These are phyloP conservation scores for Puccinellia tenuiflora DNA, from an alignment of 176 grass and related monocot species.

Conservation along the genomic window DNA sequence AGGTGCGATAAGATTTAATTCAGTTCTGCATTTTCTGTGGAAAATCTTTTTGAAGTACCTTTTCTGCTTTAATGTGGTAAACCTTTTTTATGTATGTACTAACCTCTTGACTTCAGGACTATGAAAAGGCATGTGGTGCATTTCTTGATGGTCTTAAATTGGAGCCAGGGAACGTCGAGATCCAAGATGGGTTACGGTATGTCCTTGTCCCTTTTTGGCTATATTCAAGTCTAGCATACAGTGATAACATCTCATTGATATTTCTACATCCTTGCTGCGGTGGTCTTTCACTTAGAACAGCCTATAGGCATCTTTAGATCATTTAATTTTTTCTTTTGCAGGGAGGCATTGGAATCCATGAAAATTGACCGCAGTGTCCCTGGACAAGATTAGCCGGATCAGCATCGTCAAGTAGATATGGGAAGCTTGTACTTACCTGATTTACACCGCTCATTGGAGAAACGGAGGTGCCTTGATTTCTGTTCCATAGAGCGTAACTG, in stretches of 20 bases:
- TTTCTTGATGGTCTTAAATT: slow-evolving; percentile 23
- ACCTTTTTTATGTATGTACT: background rate
- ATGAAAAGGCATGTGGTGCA: slow-evolving; percentile 26
- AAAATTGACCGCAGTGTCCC: background rate
- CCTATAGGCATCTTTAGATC: background rate
- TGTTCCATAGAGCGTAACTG: background rate
- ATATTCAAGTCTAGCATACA: background rate
- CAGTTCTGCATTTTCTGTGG: background rate
- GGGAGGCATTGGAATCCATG: slow-evolving; percentile 32
- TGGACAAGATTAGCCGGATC: background rate
- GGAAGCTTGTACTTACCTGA: background rate
- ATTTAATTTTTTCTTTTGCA: slow-evolving; percentile 25
- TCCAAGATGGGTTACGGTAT: background rate
- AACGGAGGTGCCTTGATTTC: background rate
- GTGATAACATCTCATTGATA: background rate
- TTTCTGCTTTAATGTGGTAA: background rate
- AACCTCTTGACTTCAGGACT: slow-evolving; percentile 34
- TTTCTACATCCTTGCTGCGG: background rate
- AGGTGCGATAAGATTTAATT: background rate
- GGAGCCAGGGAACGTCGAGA: slow-evolving; percentile 15
- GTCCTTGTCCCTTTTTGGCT: background rate
- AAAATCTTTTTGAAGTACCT: background rate
- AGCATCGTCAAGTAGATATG: background rate
- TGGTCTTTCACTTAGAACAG: background rate
- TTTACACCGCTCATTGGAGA: background rate